phyloP scores from a whole-genome alignment of 192 early-diverging fungal species.

The Anaeromyces robustus region DNA sequence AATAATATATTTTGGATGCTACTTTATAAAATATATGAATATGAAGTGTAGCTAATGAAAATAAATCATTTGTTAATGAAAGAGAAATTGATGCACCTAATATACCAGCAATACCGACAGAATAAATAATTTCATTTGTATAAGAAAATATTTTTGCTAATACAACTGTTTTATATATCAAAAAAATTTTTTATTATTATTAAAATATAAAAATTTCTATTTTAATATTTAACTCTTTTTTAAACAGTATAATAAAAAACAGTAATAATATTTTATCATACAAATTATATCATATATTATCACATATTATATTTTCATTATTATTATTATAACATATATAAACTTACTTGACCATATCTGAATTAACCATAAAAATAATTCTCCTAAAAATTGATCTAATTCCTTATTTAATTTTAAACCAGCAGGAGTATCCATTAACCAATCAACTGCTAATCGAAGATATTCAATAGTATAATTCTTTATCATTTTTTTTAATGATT shows the following conservation, averaged over 20 bases:
- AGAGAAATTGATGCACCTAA: conserved; percentile 76
- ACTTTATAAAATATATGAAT: conserved; percentile 93
- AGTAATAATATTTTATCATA: no score
- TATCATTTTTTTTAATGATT: no score
- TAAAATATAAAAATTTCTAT: no score
- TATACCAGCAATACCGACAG: conserved; percentile 57
- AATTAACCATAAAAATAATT: conserved; percentile 79
- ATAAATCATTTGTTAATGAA: conserved; percentile 64
- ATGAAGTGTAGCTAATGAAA: conserved; percentile 74
- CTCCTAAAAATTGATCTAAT: conserved; percentile 72
- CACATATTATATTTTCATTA: no score
- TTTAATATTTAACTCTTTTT: no score
- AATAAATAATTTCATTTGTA: conserved; percentile 40
- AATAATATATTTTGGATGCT: conserved; percentile 79
- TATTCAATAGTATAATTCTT: conserved; percentile 54
- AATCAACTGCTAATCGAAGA: conserved; percentile 56
- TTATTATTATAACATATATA: no score
- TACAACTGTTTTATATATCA: no score
- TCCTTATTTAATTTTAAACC: conserved; percentile 93
- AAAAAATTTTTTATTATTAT: no score
- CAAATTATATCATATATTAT: no score
- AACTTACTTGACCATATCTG: conserved; percentile 60
- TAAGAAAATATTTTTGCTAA: conserved; percentile 8
- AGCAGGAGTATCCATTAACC: conserved; percentile 84
- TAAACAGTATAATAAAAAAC: no score